Evolutionary conservation across 495 filamentous ascomycete genomes (phyloP), one percentile per base, ranked within the genome.

Genomic region (Penicillium soppii): DNA sequence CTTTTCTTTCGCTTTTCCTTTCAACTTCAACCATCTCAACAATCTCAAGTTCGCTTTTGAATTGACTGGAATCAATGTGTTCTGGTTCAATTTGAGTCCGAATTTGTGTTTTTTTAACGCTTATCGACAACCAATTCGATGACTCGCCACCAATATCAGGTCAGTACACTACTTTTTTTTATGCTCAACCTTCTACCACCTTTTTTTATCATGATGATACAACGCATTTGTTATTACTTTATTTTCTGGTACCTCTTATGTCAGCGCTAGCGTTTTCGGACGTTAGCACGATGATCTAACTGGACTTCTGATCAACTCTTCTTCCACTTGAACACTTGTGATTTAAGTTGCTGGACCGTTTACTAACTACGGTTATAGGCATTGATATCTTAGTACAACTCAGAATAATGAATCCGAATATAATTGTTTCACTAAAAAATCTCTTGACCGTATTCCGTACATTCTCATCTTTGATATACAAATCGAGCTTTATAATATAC

Each of bases 171-270:
- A 40, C n/a, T 13, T 38, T 10, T 46, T 48, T 7, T 25, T 15
- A 42, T 39, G 25, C 41, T 43, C 25, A 13, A n/a, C 20, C 17
- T 26, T 4, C 47, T 25, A 39, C 23, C 21, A 30, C 29, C 22
- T 21, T 32, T 36, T 53, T 47, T 41, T 19, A 67, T 72, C 69
- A 79, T 81, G 78, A 81, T 69, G 59, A 61, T 47, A 78, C 68
- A 72, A 41, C 47, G 23, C 47, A 49, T 41, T 61, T 61, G 65
- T 65, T 58, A 67, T 65, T 62, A 57, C 48, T 68, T 62, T 72
- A 61, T 66, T 80, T 81, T 82, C 79, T 82, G 79, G 78, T 82
- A 82, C 79, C 79, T 82, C 79, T 82, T 82, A 79, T 80, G 74
- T 81, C 71, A 82, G 78, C 67, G 63, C 57, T 56, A 42, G 63